phyloP scores from a whole-genome alignment of 345 rosid species.

The Eucalyptus regnans region DNA sequence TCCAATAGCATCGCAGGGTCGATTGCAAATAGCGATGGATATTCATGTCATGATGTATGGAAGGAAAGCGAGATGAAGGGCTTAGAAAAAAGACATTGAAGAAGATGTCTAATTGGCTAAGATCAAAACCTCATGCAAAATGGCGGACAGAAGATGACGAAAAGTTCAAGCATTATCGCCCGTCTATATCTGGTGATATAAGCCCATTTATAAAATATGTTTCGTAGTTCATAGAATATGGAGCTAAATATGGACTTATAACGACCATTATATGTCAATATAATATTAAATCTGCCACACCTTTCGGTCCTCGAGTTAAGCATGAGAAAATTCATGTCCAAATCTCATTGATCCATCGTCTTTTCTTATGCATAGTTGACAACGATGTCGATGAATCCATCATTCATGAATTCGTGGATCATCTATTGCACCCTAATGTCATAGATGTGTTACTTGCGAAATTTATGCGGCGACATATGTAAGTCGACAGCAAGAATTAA shows the following conservation, averaged over 20 bases:
- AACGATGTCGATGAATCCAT: background rate
- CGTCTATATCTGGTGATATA: background rate
- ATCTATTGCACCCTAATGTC: background rate
- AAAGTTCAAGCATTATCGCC: background rate
- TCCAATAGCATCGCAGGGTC: background rate
- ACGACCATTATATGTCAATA: background rate
- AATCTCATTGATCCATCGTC: accelerated
- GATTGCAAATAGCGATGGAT: background rate
- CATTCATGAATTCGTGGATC: background rate
- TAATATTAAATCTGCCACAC: background rate
- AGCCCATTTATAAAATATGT: background rate
- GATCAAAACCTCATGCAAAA: background rate
- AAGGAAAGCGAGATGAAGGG: background rate
- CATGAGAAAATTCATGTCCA: background rate
- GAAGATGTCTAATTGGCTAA: background rate
- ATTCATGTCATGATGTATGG: background rate
- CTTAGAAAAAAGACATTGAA: background rate
- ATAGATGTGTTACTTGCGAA: background rate
- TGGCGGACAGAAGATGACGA: background rate
- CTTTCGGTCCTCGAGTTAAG: background rate
- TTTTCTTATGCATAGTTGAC: background rate
- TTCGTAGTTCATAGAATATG: background rate
- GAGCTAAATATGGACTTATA: background rate
- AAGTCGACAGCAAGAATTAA: background rate
- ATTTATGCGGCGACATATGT: background rate